These are phyloP conservation scores for Linum trigynum DNA, from an alignment of 345 rosid genomes.

Conservation along the genomic window DNA sequence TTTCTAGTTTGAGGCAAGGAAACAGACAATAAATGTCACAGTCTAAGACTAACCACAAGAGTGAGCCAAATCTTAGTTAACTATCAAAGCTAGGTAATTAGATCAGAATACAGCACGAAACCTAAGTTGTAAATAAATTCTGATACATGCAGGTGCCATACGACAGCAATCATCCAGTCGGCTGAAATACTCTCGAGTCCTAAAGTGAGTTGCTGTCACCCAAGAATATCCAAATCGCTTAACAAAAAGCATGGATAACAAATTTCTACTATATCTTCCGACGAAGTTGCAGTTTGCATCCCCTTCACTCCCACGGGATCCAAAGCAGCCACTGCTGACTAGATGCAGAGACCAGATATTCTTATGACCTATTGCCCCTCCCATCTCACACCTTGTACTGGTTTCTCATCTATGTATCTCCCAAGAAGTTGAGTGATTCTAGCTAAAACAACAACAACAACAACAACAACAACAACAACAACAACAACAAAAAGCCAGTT, in stretches of 20 bases:
- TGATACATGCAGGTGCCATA: not conserved
- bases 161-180: not conserved
- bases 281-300: too few species aligned
- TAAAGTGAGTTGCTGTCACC: not conserved
- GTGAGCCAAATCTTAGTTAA: too few species aligned
- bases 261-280: not conserved
- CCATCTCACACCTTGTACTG: not conserved
- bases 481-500: too few species aligned
- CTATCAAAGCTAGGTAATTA: not conserved
- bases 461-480: too few species aligned
- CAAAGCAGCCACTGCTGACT: not conserved
- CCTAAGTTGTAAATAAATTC: not conserved
- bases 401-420: too few species aligned
- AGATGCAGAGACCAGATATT: not conserved
- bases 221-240: not conserved
- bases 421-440: too few species aligned
- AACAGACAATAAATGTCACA: too few species aligned
- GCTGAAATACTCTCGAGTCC: not conserved
- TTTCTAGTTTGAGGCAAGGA: too few species aligned
- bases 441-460: too few species aligned
- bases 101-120: not conserved
- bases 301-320: not conserved
- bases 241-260: not conserved
- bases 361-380: not conserved
- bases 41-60: too few species aligned